phyloP scores from a whole-genome alignment of 1,139 yeast genomes.

The Torulaspora pretoriensis region DNA sequence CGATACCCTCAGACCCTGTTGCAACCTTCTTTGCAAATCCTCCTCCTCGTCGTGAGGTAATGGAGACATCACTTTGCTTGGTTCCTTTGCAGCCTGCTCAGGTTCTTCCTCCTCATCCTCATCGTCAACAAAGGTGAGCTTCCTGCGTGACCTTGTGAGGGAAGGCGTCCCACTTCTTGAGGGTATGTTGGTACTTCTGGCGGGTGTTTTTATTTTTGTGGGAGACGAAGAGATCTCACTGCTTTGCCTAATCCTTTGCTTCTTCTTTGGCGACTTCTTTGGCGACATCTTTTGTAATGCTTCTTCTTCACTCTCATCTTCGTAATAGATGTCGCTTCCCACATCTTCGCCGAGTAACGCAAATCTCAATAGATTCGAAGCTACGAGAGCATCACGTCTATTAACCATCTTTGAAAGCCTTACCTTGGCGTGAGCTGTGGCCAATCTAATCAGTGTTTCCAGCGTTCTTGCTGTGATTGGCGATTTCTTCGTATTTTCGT shows the following conservation, averaged over 20 bases:
- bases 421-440: constrained; percentile 97
- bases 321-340: constrained; percentile 35
- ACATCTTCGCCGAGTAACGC: constrained; percentile 58
- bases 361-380: constrained; percentile 78
- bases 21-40: constrained; percentile 29
- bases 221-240: constrained; percentile 23
- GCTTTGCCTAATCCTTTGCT: constrained; percentile 23
- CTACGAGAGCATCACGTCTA: constrained; percentile 75
- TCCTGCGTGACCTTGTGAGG: constrained; percentile 18
- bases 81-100: constrained; percentile 19
- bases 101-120: constrained; percentile 20
- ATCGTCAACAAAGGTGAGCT: constrained; percentile 20
- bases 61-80: constrained; percentile 20
- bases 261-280: constrained; percentile 35
- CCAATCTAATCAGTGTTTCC: constrained; percentile 89
- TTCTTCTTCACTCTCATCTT: constrained; percentile 29
- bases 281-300: constrained; percentile 26
- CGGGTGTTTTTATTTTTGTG: constrained; percentile 19
- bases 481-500: constrained; percentile 74
- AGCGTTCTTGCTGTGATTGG: constrained; percentile 98
- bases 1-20: constrained; percentile 31
- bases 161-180: constrained; percentile 13
- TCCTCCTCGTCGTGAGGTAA: constrained; percentile 29
- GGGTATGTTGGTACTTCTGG: constrained; percentile 10
- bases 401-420: constrained; percentile 74